Percentiles rank a stretch among this genome's conserved stretches.
Evolutionary conservation across 768 basidiomycete species (phyloP).

Genomic region (Collybia sp.): DNA sequence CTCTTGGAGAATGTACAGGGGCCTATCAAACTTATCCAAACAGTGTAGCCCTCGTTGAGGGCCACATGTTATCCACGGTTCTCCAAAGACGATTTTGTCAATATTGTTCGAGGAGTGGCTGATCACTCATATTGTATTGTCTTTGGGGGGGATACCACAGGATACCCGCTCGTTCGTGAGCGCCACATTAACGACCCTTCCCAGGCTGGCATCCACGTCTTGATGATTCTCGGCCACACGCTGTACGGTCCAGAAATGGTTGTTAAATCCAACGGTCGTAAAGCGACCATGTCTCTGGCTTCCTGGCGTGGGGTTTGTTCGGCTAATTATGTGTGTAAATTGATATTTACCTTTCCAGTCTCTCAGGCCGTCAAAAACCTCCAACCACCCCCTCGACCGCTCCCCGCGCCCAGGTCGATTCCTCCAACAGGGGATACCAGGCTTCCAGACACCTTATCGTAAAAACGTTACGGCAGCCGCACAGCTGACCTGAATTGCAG

Average conservation of each 20-base stretch:
- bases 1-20: conserved; percentile 10
- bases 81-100: conserved; percentile 5
- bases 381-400: conserved; percentile 4
- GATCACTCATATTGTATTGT: conserved; percentile 14
- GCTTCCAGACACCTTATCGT: not conserved
- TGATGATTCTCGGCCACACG: conserved; percentile 6
- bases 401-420: conserved; percentile 2
- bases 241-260: conserved; percentile 6
- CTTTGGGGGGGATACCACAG: conserved; percentile 13
- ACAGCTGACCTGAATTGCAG: conserved; percentile 2
- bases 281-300: conserved; percentile 9
- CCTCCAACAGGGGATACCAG: conserved; percentile 5
- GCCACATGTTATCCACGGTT: conserved; percentile 19
- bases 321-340: not conserved
- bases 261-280: conserved; percentile 8
- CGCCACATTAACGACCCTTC: conserved; percentile 8
- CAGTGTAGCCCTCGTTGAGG: conserved; percentile 7
- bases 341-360: not conserved
- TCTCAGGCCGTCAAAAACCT: conserved; percentile 5
- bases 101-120: conserved; percentile 8
- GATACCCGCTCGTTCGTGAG: conserved; percentile 8
- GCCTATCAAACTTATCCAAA: conserved; percentile 6
- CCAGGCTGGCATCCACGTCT: conserved; percentile 11
- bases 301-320: conserved; percentile 9
- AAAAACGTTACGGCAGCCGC: not conserved